Conservation (phyloP, 2,329 filamentous ascomycete species). For the Thielaviopsis musarum region DNA sequence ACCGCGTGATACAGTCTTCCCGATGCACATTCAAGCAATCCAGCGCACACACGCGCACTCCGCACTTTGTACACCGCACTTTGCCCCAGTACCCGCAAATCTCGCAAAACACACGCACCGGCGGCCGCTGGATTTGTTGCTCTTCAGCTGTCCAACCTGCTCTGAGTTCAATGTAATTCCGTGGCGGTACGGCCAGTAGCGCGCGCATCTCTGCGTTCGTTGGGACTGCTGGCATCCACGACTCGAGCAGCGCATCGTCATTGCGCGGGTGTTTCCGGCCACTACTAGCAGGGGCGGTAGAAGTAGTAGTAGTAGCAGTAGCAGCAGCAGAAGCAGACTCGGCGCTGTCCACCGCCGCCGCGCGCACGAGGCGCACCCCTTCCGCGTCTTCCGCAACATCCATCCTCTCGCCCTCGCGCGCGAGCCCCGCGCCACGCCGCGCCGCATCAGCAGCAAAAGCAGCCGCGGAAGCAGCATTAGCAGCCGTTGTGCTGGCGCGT, state of each 20-base stretch:
- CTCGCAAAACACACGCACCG: conserved; percentile 53
- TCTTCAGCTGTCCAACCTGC: conserved; percentile 25
- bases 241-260: conserved; percentile 39
- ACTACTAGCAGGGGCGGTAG: no score
- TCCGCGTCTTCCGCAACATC: background rate
- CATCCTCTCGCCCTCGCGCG: background rate
- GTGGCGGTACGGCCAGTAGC: conserved; percentile 44
- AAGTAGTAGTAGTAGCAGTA: no score
- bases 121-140: conserved; percentile 20
- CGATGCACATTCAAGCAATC: conserved; percentile 57
- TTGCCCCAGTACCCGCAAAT: conserved; percentile 72
- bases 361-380: no score
- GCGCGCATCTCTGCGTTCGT: conserved; percentile 44
- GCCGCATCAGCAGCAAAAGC: conserved; percentile 11
- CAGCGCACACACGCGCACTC: conserved; percentile 59
- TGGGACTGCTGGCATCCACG: conserved; percentile 39
- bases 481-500: background rate
- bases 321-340: no score
- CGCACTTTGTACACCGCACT: conserved; percentile 61
- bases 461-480: conserved; percentile 21
- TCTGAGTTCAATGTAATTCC: conserved; percentile 50
- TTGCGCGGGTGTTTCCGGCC: conserved; percentile 29
- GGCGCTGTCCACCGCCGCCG: background rate
- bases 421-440: background rate
- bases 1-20: conserved; percentile 53